Conservation (phyloP, 352 stramenopile genomes). For the Elongisporangium anandrum region DNA sequence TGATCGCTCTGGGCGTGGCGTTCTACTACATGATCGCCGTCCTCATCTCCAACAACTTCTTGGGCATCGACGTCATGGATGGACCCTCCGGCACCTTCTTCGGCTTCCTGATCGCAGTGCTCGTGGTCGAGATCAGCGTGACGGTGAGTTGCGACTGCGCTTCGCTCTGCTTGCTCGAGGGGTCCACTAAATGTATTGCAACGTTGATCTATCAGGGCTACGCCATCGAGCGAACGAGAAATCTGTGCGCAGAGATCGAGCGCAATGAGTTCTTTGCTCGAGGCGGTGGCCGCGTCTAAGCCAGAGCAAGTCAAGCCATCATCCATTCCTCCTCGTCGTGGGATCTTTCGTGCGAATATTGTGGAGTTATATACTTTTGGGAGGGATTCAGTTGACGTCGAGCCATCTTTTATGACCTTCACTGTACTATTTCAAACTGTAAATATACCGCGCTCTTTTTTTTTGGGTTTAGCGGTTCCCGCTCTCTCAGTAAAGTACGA, state of each 20-base stretch:
- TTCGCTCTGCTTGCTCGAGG: neutral
- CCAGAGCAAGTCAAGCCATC: too few relatives aligned
- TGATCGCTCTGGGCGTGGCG: slow-evolving; percentile 45
- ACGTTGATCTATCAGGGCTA: slow-evolving; percentile 24
- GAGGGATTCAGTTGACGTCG: neutral
- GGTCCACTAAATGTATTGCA: slow-evolving; percentile 2
- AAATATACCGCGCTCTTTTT: neutral
- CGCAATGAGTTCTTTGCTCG: slow-evolving; percentile 64
- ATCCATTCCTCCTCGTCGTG: neutral
- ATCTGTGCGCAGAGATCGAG: slow-evolving; percentile 66
- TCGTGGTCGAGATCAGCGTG: slow-evolving; percentile 46
- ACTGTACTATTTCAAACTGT: neutral
- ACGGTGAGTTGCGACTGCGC: slow-evolving; percentile 30
- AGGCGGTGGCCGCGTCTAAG: slow-evolving; percentile 24
- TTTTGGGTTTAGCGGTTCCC: neutral
- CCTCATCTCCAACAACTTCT: slow-evolving; percentile 51
- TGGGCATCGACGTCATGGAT: slow-evolving; percentile 22
- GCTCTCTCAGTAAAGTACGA: neutral
- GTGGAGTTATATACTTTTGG: neutral
- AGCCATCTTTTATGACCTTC: neutral
- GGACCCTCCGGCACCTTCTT: slow-evolving; percentile 43
- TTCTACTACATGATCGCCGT: slow-evolving; percentile 55
- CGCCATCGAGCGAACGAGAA: slow-evolving; percentile 42
- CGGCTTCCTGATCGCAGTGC: slow-evolving; percentile 57
- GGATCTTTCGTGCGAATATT: neutral